A percentile compares a stretch with the other conserved stretches of the same genome.
These are phyloP conservation scores for Euphorbia pulcherrima DNA, from an alignment of 345 rosid genomes.

Conservation along the genomic window DNA sequence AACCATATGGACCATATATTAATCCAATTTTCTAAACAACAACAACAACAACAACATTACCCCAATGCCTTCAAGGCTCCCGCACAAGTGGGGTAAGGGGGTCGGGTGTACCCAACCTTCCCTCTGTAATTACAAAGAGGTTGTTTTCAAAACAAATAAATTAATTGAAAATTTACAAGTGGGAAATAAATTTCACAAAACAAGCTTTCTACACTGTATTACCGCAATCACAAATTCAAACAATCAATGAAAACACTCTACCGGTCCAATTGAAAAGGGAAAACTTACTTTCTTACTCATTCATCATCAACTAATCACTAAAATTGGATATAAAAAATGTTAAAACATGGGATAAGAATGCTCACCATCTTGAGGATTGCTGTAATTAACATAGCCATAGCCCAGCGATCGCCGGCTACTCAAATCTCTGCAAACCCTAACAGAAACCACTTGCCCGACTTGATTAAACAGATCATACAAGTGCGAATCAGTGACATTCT, in stretches of 20 bases:
- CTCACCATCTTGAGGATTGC: slow-evolving; percentile 30
- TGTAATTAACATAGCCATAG: slow-evolving; percentile 30
- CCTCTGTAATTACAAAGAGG: too few relatives aligned
- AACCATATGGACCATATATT: too few relatives aligned
- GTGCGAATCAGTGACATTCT: slow-evolving; percentile 23
- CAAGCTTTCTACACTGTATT: neutral
- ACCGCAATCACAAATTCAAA: neutral
- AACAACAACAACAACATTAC: too few relatives aligned
- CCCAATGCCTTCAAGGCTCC: too few relatives aligned
- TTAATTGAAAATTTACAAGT: neutral
- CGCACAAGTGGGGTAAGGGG: too few relatives aligned
- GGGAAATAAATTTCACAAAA: neutral
- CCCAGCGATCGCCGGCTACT: slow-evolving; percentile 23
- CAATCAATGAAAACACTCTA: neutral
- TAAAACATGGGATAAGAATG: neutral
- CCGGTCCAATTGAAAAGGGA: neutral
- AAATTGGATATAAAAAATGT: too few relatives aligned
- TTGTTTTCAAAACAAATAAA: too few relatives aligned
- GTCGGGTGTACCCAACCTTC: too few relatives aligned
- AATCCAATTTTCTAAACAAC: too few relatives aligned
- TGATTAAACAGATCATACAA: slow-evolving; percentile 23
- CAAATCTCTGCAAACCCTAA: slow-evolving; percentile 30
- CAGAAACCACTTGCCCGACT: slow-evolving; percentile 25
- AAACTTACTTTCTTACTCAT: neutral
- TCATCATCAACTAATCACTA: neutral